Base-by-base conservation (phyloP, 371 early-diverging fungal genomes). In the Dichotomocladium elegans region DNA sequence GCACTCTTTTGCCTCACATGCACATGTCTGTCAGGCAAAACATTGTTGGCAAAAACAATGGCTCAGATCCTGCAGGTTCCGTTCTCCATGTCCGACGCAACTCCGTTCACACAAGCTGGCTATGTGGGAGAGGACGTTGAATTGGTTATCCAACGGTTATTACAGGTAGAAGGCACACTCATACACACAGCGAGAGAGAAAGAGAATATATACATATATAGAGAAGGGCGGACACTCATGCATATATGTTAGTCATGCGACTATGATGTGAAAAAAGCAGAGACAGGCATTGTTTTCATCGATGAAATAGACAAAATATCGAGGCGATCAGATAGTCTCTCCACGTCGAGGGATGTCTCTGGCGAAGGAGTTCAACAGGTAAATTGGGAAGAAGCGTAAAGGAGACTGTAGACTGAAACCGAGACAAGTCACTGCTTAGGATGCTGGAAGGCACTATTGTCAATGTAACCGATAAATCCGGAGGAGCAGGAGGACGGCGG, bases 111-210 rank as follows among this genome's bases (percentile, higher is more conserved):
- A 4, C 95, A 95, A 54, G 91, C 95, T 9, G 95, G 95, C 8
- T 95, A 95, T 66, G 95, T 94, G 7, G 95, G 95, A 28, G 95
- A 94, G 58, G 95, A 95, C 69, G 94, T 94, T 9, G 95, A 95
- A 63, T 63, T 82, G n/a, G 91, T 92, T 15, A 90, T 94, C 41
- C 88, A 88, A 50, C 75, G 95, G 25, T 64, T 95, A 29, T 65
- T 95, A 41, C 92, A 94, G 73, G 86, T 80, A 63, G 9, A 25
- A 21, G 24, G 11, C 10, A 34, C 15, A 5, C n/a, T 2, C 24
- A 14, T 45, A 22, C 21, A 12, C 29, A 10, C 33, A 31, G 31
- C 26, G n/a, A 1, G 10, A 14, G 3, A 33, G 19, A 10, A 15
- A 17, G 8, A 29, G 24, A 22, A 12, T 43, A 26, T 21, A 43